Evolutionary conservation across 495 filamentous ascomycete genomes (phyloP).

Genomic region (Penicillium salamii): DNA sequence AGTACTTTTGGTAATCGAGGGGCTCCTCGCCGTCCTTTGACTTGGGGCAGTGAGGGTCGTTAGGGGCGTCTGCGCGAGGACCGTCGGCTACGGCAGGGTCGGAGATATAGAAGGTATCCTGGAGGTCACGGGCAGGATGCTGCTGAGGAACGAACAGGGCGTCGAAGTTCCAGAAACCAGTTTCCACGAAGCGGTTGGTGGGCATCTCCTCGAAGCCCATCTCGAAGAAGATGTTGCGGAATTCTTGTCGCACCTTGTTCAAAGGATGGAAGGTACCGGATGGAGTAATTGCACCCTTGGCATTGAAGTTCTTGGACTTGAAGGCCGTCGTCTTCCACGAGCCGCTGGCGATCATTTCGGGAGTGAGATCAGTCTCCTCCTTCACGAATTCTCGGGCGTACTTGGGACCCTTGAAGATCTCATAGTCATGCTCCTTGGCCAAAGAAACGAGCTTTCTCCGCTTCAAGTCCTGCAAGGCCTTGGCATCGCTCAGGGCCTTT

Average conservation of each 20-base stretch:
- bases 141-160: constrained; percentile 96
- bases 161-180: constrained; percentile 98
- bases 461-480: constrained; percentile 73
- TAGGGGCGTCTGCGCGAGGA: constrained; percentile 66
- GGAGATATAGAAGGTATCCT: constrained; percentile 98
- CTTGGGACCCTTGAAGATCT: constrained; percentile 78
- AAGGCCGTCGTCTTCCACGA: constrained; percentile 74
- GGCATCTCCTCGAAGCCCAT: constrained; percentile 53
- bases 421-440: constrained; percentile 82
- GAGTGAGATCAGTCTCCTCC: constrained; percentile 93
- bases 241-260: constrained; percentile 91
- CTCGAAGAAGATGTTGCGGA: constrained; percentile 96
- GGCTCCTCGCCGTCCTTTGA: constrained; percentile 38
- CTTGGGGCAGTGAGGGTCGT: constrained; percentile 39
- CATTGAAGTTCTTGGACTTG: constrained; percentile 97
- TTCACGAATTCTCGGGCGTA: constrained; percentile 81
- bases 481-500: constrained; percentile 63
- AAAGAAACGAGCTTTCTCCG: constrained; percentile 82
- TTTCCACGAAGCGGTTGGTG: constrained; percentile 76
- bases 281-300: constrained; percentile 73
- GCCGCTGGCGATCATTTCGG: constrained; percentile 77
- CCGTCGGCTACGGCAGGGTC: constrained; percentile 75
- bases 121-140: constrained; percentile 91
- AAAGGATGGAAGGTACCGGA: constrained; percentile 90
- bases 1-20: constrained; percentile 79